Conservation (phyloP, 768 basidiomycete species). For the Panaeolus papilionaceus region DNA sequence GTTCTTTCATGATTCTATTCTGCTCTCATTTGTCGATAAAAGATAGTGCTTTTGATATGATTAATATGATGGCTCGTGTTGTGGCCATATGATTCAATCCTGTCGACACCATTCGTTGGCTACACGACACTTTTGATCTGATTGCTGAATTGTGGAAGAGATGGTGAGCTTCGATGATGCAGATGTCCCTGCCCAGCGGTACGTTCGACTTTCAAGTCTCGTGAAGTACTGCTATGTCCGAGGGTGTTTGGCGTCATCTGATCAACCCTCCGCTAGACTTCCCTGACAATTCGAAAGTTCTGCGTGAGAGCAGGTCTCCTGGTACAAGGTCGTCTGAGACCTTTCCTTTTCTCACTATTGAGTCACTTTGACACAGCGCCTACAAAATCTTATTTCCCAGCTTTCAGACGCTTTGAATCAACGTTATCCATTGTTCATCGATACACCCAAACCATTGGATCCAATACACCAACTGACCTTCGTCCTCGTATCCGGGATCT, state of each 20-base stretch:
- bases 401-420: background rate
- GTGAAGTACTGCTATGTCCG: background rate
- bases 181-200: background rate
- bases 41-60: background rate
- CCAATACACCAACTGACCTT: background rate
- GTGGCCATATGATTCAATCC: slow-evolving; percentile 9
- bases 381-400: background rate
- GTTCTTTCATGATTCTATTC: slow-evolving; percentile 1
- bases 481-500: background rate
- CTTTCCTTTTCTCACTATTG: background rate
- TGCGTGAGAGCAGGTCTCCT: slow-evolving; percentile 3
- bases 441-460: background rate
- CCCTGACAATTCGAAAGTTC: slow-evolving; percentile 10
- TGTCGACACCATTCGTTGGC: background rate
- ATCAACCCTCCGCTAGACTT: background rate
- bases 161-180: slow-evolving; percentile 1
- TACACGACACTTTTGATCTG: slow-evolving; percentile 3
- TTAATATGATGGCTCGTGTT: background rate
- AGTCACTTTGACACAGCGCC: slow-evolving; percentile 1
- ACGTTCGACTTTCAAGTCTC: background rate
- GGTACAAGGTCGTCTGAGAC: slow-evolving; percentile 2
- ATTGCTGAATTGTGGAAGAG: slow-evolving; percentile 10
- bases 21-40: background rate
- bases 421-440: slow-evolving; percentile 3
- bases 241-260: slow-evolving; percentile 6